Evolutionary conservation across 495 filamentous ascomycete species (phyloP).

Genomic region (Letharia lupina): DNA sequence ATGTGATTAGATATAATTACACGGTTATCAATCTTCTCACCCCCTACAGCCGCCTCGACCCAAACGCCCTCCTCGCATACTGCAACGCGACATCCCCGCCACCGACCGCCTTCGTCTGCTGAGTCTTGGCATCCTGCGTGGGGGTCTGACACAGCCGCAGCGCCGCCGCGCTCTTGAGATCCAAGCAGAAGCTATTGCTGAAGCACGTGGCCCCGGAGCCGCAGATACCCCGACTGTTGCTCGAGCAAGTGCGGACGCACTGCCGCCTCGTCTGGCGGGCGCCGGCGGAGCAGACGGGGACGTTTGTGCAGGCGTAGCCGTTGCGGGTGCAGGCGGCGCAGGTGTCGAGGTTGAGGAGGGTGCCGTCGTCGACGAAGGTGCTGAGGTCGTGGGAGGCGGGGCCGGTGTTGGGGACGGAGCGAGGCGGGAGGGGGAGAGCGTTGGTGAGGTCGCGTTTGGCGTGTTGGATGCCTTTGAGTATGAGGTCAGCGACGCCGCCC

Average conservation of each 20-base stretch:
- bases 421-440: neutral
- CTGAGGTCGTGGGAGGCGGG: neutral
- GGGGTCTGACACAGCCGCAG: neutral
- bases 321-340: constrained; percentile 6
- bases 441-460: neutral
- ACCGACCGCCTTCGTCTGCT: constrained; percentile 13
- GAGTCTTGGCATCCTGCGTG: neutral
- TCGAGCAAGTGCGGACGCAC: constrained; percentile 1
- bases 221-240: neutral
- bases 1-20: neutral
- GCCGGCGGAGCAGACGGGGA: constrained; percentile 3
- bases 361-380: constrained; percentile 10
- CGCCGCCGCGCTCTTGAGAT: neutral
- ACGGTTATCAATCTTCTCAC: neutral
- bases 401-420: constrained; percentile 5
- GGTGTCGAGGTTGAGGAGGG: neutral
- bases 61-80: neutral
- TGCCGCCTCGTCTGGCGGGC: neutral
- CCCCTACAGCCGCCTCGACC: neutral
- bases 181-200: neutral
- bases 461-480: constrained; percentile 16
- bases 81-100: neutral
- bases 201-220: neutral
- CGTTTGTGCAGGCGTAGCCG: neutral
- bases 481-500: constrained; percentile 10